Base-by-base conservation (phyloP, 352 stramenopile genomes). In the Phytophthora pini region DNA sequence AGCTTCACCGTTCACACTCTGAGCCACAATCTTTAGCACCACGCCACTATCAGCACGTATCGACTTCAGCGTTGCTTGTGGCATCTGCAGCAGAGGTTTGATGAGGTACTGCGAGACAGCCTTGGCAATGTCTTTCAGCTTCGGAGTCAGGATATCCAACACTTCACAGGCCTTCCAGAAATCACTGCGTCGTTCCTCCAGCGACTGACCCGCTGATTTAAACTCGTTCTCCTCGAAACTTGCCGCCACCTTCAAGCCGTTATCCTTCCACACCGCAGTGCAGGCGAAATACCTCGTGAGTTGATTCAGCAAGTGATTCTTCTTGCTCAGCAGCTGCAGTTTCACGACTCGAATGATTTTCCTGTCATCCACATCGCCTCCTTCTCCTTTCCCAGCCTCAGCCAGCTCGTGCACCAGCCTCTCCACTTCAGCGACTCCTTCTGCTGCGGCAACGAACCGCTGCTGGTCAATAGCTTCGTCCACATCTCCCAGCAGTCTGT, bases 141-240 rank as follows among this genome's bases (percentile, higher is more conserved):
- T 79, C 8, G 66, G 61, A 2, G 69, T 59, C 12, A 89, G 61
- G 13, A 81, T 59, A 5, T 76, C 69, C 63, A 89, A 63, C 27
- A 83, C 51, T 49, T 84, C 69, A 32, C 82, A 88, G 13, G 82
- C 82, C 24, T 63, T 72, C 82, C 82, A 93, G n/a, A 90, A 84
- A 7, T 81, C 72, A 0, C 27, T 52, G 7, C 75, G 65, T 46
- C 61, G 68, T 32, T 80, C 63, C 22, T 72, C 51, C 27, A 31
- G 15, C 17, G 47, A 46, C 12, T 56, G 13, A 10, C 12, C 51
- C 2, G 17, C 43, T 29, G 15, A 24, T 6, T 61, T 54, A 51
- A 57, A 46, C 8, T 36, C 47, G 13, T 68, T 62, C 4, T 56
- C 49, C 10, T 17, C 11, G 4, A 52, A 56, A 27, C 39, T 26